Percentiles rank a stretch among this genome's conserved stretches.
Evolutionary conservation across 306 rosid genomes (phyloP).

Genomic region (Quercus aquifolioides): DNA sequence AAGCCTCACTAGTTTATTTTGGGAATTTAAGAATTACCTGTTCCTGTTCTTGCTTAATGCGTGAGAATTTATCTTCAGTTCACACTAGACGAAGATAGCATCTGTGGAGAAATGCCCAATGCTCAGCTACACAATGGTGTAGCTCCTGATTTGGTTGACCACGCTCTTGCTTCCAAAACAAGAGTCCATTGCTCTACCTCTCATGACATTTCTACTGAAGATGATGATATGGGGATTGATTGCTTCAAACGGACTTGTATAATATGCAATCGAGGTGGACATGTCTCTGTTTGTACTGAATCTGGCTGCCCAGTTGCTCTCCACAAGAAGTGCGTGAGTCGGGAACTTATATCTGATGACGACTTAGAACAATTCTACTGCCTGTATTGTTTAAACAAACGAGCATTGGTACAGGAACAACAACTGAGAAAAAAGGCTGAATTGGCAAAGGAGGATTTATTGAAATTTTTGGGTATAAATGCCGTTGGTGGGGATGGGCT

Average conservation of each 20-base stretch:
- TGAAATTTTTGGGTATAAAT: conserved; percentile 32
- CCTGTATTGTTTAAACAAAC: conserved; percentile 61
- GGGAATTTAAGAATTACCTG: too few species aligned
- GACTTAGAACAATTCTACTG: conserved; percentile 38
- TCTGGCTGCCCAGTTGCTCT: conserved; percentile 50
- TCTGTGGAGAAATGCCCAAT: too few species aligned
- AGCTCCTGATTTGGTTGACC: too few species aligned
- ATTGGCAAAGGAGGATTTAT: conserved; percentile 41
- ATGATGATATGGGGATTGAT: too few species aligned
- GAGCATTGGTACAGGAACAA: conserved; percentile 9
- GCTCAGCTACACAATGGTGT: too few species aligned
- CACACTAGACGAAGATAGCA: too few species aligned
- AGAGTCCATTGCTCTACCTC: too few species aligned
- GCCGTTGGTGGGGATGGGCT: neutral
- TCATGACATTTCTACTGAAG: too few species aligned
- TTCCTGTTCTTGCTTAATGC: too few species aligned
- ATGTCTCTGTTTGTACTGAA: conserved; percentile 44
- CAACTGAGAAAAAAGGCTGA: conserved; percentile 36
- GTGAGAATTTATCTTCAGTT: too few species aligned
- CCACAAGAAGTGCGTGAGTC: conserved; percentile 51
- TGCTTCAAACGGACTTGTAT: conserved; percentile 25
- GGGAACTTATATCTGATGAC: conserved; percentile 50
- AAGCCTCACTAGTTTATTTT: too few species aligned
- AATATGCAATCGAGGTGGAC: conserved; percentile 37
- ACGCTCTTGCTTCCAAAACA: too few species aligned